Evolutionary conservation across 1,139 yeast species (phyloP), one percentile per base, ranked within the genome.

Genomic region (Debaryomycetaceae sp.): DNA sequence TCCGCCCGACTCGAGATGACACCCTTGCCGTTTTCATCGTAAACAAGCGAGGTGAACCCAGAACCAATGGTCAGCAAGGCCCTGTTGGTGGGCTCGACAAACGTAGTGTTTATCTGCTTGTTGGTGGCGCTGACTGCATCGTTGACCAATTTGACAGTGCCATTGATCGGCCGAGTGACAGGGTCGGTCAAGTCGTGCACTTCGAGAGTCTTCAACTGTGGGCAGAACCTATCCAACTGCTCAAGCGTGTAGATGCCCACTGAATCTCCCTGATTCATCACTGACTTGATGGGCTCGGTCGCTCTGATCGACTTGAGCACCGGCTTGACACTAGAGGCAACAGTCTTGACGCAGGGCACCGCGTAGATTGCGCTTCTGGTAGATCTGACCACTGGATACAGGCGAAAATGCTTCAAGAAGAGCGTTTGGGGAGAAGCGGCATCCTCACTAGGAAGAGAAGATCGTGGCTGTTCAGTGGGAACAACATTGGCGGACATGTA

Each of bases 11-110:
- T 63, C 41, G 83, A 64, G 26, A 83, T 46, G 28, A 78, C 51
- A 23, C 83, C 81, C 44, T 75, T 76, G 12, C 84, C 85, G 25
- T 76, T 61, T 8, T 73, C 63, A 47, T 78, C 77, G 46, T 71
- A 71, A 22, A 70, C 39, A 13, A 60, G 52, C 27, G 69, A 53
- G 23, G 38, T 39, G 40, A 71, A 62, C 25, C 53, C 55, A 23
- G 55, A 57, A 42, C 76, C 65, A 30, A 65, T 51, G 23, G 61
- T 66, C 31, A 52, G 48, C 11, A 66, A 52, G 18, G 55, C 48
- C 28, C 52, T 51, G 37, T 63, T 63, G 3, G 72, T 49, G 19
- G 85, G 84, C 22, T 59, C 58, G 28, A 68, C 49, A 10, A 72
- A 37, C 14, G 35, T 36, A 25, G 43, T 36, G 17, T 35, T 38